Percentiles rank a stretch among this genome's conserved stretches.
Evolutionary conservation across 2,329 filamentous ascomycete genomes (phyloP).

Genomic region (Sclerotinia glacialis): DNA sequence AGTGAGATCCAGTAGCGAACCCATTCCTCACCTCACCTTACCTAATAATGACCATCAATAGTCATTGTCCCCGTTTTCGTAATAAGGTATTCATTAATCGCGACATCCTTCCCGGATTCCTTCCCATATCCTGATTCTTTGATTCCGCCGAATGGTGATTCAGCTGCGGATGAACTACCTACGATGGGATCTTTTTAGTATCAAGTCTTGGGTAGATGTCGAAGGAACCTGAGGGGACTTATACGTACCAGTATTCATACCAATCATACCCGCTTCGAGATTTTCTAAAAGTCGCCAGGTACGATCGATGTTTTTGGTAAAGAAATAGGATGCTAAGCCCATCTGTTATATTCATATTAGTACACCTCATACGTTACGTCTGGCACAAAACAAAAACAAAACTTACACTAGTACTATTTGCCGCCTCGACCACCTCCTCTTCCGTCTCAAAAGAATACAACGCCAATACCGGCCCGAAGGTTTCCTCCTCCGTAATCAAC

Average conservation of each 20-base stretch:
- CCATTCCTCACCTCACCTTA: background rate
- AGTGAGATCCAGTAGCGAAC: too few species aligned
- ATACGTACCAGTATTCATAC: conserved; percentile 56
- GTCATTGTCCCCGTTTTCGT: conserved; percentile 65
- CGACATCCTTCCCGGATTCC: conserved; percentile 64
- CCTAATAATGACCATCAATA: conserved; percentile 52
- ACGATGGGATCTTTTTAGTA: conserved; percentile 21
- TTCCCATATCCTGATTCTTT: conserved; percentile 68
- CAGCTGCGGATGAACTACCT: conserved; percentile 63
- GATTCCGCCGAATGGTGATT: conserved; percentile 65
- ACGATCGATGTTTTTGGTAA: conserved; percentile 65
- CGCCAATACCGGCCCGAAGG: conserved; percentile 62
- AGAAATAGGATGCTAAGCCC: conserved; percentile 65
- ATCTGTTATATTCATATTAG: conserved; percentile 42
- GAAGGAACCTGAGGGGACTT: conserved; percentile 21
- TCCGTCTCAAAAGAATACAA: conserved; percentile 65
- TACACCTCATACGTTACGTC: too few species aligned
- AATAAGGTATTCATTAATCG: conserved; percentile 59
- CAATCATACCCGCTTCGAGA: conserved; percentile 68
- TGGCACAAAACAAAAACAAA: background rate
- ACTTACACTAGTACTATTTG: conserved; percentile 53
- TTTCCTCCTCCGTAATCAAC: conserved; percentile 58
- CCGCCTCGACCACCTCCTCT: conserved; percentile 57
- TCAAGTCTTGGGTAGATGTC: background rate
- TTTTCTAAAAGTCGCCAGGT: conserved; percentile 65